phyloP scores from a whole-genome alignment of 306 rosid genomes.

The Prunus mongolica region DNA sequence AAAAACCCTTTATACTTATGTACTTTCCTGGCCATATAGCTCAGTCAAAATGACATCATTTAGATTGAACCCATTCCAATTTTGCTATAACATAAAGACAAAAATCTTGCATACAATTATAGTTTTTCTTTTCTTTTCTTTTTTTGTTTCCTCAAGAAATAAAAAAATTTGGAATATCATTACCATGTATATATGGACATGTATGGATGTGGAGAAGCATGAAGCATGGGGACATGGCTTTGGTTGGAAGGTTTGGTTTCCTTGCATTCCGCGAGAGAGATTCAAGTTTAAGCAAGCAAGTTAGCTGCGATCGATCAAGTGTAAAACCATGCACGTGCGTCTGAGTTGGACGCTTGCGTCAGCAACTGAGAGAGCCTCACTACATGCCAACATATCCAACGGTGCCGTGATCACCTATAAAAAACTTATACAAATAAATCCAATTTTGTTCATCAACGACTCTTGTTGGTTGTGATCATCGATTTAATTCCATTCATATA shows the following conservation, averaged over 20 bases:
- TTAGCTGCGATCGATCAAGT: background rate
- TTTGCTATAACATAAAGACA: background rate
- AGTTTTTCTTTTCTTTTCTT: background rate
- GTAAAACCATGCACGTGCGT: slow-evolving; percentile 28
- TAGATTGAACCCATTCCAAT: background rate
- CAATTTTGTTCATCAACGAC: background rate
- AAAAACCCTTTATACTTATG: background rate
- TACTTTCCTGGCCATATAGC: background rate
- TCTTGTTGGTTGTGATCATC: background rate
- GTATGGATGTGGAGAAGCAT: background rate
- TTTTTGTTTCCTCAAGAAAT: background rate
- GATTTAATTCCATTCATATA: no score
- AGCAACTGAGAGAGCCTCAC: slow-evolving; percentile 1
- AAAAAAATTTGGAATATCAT: background rate
- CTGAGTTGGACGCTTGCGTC: slow-evolving; percentile 14
- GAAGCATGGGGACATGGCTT: slow-evolving; percentile 17
- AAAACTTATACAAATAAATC: no score
- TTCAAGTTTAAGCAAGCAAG: slow-evolving; percentile 14
- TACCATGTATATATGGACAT: background rate
- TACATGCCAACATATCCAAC: slow-evolving; percentile 29
- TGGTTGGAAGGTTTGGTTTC: slow-evolving; percentile 19
- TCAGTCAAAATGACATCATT: background rate
- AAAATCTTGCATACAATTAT: background rate
- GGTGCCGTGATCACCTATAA: slow-evolving; percentile 3
- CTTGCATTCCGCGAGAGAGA: slow-evolving; percentile 7